Percentiles rank a stretch among this genome's conserved stretches.
Evolutionary conservation across 495 filamentous ascomycete genomes (phyloP).

Genomic region (Hypoxylon fragiforme): DNA sequence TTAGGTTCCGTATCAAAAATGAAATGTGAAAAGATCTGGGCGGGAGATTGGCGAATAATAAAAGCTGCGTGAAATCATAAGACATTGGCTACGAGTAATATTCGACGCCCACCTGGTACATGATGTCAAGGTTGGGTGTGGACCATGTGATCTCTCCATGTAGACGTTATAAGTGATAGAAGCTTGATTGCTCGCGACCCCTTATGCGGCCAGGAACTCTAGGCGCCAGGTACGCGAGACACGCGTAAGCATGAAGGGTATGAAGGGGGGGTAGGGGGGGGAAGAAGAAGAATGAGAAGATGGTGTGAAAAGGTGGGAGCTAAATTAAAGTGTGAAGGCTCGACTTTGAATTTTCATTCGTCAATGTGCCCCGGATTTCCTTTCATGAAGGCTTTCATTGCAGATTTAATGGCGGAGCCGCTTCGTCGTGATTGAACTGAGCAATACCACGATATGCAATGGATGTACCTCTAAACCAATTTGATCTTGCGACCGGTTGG

Average conservation of each 20-base stretch:
- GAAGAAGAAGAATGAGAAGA: too few species aligned
- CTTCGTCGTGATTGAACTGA: constrained; percentile 16
- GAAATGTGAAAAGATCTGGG: not conserved
- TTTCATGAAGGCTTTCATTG: constrained; percentile 24
- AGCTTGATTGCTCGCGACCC: constrained; percentile 18
- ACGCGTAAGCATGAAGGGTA: constrained; percentile 28
- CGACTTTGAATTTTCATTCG: constrained; percentile 25
- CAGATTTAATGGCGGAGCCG: constrained; percentile 27
- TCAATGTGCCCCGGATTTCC: constrained; percentile 2
- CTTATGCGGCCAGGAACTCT: constrained; percentile 31
- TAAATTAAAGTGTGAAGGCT: constrained; percentile 17
- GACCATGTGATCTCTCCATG: constrained; percentile 20
- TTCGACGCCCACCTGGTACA: too few species aligned
- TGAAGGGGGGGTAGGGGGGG: too few species aligned
- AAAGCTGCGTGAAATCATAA: constrained; percentile 1
- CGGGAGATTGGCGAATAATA: too few species aligned
- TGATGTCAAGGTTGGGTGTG: constrained; percentile 18
- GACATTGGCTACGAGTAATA: constrained; percentile 7
- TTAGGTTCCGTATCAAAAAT: too few species aligned
- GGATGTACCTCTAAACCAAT: too few species aligned
- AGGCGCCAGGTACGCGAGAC: constrained; percentile 36
- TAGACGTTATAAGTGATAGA: too few species aligned
- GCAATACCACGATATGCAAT: too few species aligned
- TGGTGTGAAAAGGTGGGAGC: constrained; percentile 19
- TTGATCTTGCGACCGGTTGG: constrained; percentile 19